Evolutionary conservation across 2,329 filamentous ascomycete species (phyloP).

Genomic region (Pseudofabraea citricarpa): DNA sequence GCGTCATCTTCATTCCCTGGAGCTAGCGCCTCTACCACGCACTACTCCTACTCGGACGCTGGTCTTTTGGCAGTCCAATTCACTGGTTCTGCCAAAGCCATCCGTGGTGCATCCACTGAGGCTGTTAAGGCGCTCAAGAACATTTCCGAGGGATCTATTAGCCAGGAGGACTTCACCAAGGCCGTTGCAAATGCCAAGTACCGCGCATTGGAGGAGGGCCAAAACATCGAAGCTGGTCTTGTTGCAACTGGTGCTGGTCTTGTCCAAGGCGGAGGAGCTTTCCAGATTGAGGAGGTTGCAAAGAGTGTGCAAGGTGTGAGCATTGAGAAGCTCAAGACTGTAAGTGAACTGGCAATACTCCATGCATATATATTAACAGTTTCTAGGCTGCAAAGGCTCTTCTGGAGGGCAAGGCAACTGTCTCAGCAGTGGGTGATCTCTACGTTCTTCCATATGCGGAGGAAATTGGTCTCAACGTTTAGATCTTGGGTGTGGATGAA

Average conservation of each 20-base stretch:
- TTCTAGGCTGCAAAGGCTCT: slow-evolving; percentile 79
- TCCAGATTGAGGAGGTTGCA: slow-evolving; percentile 76
- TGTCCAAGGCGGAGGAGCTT: slow-evolving; percentile 74
- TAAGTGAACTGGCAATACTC: slow-evolving; percentile 42
- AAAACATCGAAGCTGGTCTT: slow-evolving; percentile 72
- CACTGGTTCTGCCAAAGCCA: slow-evolving; percentile 65
- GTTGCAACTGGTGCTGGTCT: slow-evolving; percentile 82
- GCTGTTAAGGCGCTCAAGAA: slow-evolving; percentile 79
- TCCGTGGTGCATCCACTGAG: slow-evolving; percentile 70
- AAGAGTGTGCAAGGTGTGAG: slow-evolving; percentile 78
- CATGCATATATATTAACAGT: slow-evolving; percentile 24
- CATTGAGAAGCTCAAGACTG: slow-evolving; percentile 77
- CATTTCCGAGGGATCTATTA: slow-evolving; percentile 69
- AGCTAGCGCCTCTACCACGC: slow-evolving; percentile 67
- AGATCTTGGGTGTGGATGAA: slow-evolving; percentile 38
- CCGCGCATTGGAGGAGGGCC: slow-evolving; percentile 75
- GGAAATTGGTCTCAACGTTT: slow-evolving; percentile 92
- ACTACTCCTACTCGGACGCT: slow-evolving; percentile 87
- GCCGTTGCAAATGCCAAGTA: slow-evolving; percentile 93
- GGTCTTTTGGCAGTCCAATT: slow-evolving; percentile 84
- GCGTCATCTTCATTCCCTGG: slow-evolving; percentile 62
- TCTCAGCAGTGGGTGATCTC: slow-evolving; percentile 87
- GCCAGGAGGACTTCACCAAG: slow-evolving; percentile 85
- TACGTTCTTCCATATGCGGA: slow-evolving; percentile 87
- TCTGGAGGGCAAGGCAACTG: slow-evolving; percentile 81